Percentiles rank a stretch among this genome's conserved stretches.
phyloP scores from a whole-genome alignment of 768 basidiomycete species.

The Serendipita vermifera region DNA sequence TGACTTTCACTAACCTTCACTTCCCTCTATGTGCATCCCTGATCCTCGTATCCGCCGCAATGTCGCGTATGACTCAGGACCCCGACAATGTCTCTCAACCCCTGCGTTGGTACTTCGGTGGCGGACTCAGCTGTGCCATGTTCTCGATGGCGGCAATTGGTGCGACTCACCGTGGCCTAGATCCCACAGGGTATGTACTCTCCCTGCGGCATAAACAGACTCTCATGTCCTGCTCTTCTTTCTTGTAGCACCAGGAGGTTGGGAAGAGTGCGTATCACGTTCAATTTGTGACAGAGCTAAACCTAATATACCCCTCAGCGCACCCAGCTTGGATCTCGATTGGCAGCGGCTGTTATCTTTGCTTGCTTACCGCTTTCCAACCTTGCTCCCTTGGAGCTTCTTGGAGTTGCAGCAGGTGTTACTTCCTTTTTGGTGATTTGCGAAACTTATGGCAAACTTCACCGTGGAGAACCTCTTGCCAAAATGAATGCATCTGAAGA shows the following conservation, averaged over 20 bases:
- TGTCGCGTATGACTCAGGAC: conserved; percentile 1
- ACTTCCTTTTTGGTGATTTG: neutral
- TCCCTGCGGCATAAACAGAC: neutral
- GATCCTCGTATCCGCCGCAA: neutral
- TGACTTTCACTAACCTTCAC: conserved; percentile 7
- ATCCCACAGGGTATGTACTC: neutral
- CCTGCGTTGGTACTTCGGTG: conserved; percentile 20
- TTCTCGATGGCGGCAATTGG: conserved; percentile 13
- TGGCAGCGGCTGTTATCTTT: neutral
- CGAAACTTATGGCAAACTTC: neutral
- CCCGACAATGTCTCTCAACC: conserved; percentile 13
- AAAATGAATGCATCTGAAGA: neutral
- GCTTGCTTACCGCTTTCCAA: neutral
- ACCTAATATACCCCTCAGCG: too few species aligned
- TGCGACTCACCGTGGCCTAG: neutral
- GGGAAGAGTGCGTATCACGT: neutral
- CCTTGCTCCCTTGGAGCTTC: neutral
- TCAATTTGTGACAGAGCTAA: too few species aligned
- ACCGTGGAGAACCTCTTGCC: neutral
- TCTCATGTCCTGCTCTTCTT: neutral
- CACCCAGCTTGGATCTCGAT: neutral
- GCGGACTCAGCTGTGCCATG: conserved; percentile 18
- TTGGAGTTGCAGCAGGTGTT: neutral
- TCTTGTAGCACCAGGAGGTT: neutral
- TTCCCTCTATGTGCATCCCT: conserved; percentile 8